Evolutionary conservation across 371 early-diverging fungal species (phyloP).

Genomic region (Mortierella sp.): DNA sequence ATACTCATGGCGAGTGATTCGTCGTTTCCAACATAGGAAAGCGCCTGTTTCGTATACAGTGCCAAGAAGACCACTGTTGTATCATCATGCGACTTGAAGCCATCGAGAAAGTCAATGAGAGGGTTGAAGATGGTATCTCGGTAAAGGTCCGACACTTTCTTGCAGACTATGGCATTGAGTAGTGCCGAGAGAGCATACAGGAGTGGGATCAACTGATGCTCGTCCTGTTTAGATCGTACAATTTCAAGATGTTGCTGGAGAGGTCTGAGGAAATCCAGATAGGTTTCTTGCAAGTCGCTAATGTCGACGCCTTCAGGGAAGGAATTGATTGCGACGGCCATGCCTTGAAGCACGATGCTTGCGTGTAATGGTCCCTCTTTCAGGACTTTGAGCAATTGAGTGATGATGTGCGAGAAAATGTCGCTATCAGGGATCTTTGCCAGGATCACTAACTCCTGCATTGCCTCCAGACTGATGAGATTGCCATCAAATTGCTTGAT

Average conservation of each 20-base stretch:
- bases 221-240: neutral
- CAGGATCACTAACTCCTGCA: too few relatives aligned
- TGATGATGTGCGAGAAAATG: too few relatives aligned
- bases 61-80: neutral
- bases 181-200: neutral
- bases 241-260: neutral
- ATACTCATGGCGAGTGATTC: slow-evolving; percentile 5
- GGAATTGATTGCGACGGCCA: neutral
- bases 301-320: neutral
- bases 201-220: neutral
- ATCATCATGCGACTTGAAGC: neutral
- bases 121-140: neutral
- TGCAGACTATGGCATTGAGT: slow-evolving; percentile 4
- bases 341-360: neutral
- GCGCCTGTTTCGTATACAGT: slow-evolving; percentile 5
- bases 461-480: too few relatives aligned
- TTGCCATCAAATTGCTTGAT: too few relatives aligned
- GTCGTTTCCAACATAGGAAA: slow-evolving; percentile 5
- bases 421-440: too few relatives aligned
- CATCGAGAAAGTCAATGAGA: neutral
- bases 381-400: too few relatives aligned
- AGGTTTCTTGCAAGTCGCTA: neutral
- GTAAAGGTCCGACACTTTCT: neutral
- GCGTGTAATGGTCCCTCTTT: too few relatives aligned
- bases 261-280: neutral